Evolutionary conservation across 495 filamentous ascomycete genomes (phyloP), one percentile per base, ranked within the genome.

Genomic region (Geoglossum glabrum): DNA sequence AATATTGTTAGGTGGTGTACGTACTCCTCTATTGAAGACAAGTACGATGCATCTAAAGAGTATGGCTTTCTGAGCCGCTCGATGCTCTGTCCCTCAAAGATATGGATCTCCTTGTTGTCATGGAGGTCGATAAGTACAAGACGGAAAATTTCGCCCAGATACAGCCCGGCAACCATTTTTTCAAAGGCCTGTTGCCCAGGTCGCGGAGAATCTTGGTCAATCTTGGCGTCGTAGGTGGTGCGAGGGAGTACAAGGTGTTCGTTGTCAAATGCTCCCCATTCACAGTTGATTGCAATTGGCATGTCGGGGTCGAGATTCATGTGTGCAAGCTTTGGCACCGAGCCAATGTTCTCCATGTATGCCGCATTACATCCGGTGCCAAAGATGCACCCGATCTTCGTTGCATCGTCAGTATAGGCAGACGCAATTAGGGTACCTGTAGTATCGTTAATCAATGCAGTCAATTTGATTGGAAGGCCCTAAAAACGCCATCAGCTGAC

Each of bases 401-500:
- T 90, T 51, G 80, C 80, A 34, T 80, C 64, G 68, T 98, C 93
- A 43, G 92, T 97, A 72, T 98, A 98, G 25, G 85, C 79, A 36
- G 92, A 97, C 61, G 92, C 92, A 63, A 98, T 95, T n/a, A 98
- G 75, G n/a, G 92, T 98, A 65, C 92, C 92, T 33, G 90, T 97
- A 59, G 92, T 98, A 70, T 98, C 92, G 65, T 98, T 98, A 70
- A 97, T 90, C 61, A 98, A 71, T 47, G 92, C 93, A 26, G 84
- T 84, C 25, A 96, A 81, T 70, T 89, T 92, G 73, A 97, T 94
- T 25, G 92, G 92, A 25, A 96, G 79, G 27, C 84, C 85, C 83
- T 90, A 47, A 6, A 59, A 1, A 40, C n/a, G 11, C 19, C 15
- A 26, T 54, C 36, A 47, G 31, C 54, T 8, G 56, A 26, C 26